phyloP scores from a whole-genome alignment of 345 rosid species.

The Dipteronia sinensis region DNA sequence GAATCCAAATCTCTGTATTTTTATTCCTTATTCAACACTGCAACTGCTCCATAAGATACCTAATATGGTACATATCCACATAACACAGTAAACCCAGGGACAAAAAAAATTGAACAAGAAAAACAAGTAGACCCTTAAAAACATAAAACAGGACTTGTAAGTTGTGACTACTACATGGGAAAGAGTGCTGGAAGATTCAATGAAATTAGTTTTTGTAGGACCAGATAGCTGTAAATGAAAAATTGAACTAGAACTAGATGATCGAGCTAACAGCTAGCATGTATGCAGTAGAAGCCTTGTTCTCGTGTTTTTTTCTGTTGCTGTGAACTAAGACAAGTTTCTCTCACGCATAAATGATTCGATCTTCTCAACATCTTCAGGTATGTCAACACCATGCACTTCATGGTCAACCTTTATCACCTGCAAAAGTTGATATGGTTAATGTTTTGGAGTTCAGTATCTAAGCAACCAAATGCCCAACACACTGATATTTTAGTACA shows the following conservation, averaged over 20 bases:
- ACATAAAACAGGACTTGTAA: background rate
- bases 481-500: background rate
- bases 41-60: background rate
- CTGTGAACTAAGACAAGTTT: constrained; percentile 48
- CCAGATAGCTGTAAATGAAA: background rate
- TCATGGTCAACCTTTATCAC: constrained; percentile 92
- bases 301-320: background rate
- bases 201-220: background rate
- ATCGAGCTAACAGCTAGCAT: background rate
- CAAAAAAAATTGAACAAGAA: background rate
- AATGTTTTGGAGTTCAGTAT: background rate
- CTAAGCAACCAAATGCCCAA: background rate
- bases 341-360: constrained; percentile 78
- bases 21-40: no score
- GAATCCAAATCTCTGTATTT: no score
- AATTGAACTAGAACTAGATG: background rate
- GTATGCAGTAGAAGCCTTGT: background rate
- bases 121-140: background rate
- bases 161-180: background rate
- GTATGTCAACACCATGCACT: constrained; percentile 88
- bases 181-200: background rate
- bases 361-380: constrained; percentile 80
- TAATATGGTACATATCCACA: background rate
- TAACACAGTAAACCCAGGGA: background rate
- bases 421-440: constrained; percentile 34